These are phyloP conservation scores for Tympanopsis confertula DNA, from an alignment of 2,329 filamentous ascomycete species.

Conservation along the genomic window DNA sequence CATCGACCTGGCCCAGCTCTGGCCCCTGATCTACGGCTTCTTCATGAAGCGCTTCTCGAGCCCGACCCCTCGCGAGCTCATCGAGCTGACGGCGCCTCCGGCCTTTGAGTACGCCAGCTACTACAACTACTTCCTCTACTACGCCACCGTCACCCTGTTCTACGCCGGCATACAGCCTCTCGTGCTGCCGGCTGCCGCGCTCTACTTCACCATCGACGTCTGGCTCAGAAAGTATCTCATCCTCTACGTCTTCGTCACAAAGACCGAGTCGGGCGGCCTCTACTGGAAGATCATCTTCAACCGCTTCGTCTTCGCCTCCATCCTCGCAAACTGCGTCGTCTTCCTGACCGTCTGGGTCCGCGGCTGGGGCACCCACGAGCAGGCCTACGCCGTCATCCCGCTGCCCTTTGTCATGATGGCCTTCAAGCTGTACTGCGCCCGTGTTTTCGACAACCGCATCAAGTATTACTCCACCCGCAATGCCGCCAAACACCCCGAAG, in stretches of 20 bases:
- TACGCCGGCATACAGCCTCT: conserved; percentile 80
- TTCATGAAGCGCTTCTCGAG: conserved; percentile 73
- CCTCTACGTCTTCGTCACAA: conserved; percentile 89
- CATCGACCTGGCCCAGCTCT: conserved; percentile 79
- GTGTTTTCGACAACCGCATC: conserved; percentile 65
- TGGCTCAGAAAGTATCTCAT: conserved; percentile 91
- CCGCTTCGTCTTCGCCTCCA: conserved; percentile 71
- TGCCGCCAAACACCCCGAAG: conserved; percentile 32
- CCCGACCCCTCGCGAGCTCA: conserved; percentile 81
- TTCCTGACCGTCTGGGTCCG: conserved; percentile 65
- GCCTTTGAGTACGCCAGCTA: conserved; percentile 91
- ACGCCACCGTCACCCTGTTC: conserved; percentile 75
- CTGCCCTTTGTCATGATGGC: conserved; percentile 65
- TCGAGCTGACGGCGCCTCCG: conserved; percentile 84
- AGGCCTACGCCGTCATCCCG: conserved; percentile 61
- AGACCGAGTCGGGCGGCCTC: conserved; percentile 86
- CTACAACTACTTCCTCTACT: conserved; percentile 97
- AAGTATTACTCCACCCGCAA: conserved; percentile 67
- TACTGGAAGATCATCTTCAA: conserved; percentile 95
- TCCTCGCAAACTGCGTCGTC: conserved; percentile 69
- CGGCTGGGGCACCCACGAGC: conserved; percentile 43
- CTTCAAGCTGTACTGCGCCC: conserved; percentile 79
- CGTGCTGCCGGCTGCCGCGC: conserved; percentile 70
- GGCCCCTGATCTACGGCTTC: conserved; percentile 74
- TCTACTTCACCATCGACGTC: conserved; percentile 82